Percentiles rank a stretch among this genome's conserved stretches.
Conservation (phyloP, 23 red algal species). For the Rhodosorus marinus region DNA sequence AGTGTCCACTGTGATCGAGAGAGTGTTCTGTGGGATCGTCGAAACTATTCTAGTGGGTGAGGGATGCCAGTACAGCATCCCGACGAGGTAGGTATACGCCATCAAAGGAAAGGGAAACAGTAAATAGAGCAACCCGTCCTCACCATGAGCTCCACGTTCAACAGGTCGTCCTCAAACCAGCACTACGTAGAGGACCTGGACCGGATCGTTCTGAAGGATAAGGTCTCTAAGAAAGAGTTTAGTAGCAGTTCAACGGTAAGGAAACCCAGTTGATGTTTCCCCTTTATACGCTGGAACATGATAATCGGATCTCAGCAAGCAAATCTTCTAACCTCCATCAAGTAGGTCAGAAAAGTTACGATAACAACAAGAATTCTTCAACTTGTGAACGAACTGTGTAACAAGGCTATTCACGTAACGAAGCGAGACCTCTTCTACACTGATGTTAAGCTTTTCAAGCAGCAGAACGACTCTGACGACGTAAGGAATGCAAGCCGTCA, state of each 20-base stretch:
- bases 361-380: slow-evolving; percentile 69
- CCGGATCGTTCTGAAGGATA: slow-evolving; percentile 87
- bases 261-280: too few relatives aligned
- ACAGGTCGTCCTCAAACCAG: slow-evolving; percentile 46
- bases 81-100: slow-evolving; percentile 29
- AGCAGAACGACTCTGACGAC: slow-evolving; percentile 73
- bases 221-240: slow-evolving; percentile 38
- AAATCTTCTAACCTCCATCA: too few relatives aligned
- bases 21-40: slow-evolving; percentile 13
- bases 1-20: slow-evolving; percentile 27
- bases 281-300: too few relatives aligned
- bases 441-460: slow-evolving; percentile 70
- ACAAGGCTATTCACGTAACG: slow-evolving; percentile 56
- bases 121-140: too few relatives aligned
- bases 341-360: too few relatives aligned
- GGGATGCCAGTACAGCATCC: slow-evolving; percentile 56
- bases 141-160: too few relatives aligned
- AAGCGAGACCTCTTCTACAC: slow-evolving; percentile 89
- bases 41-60: slow-evolving; percentile 30
- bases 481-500: too few relatives aligned
- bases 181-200: slow-evolving; percentile 77
- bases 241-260: slow-evolving; percentile 50
- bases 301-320: too few relatives aligned
- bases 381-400: slow-evolving; percentile 68
- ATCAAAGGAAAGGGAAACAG: too few relatives aligned